A percentile compares a stretch with the other conserved stretches of the same genome.
These are phyloP conservation scores for Chlorella vulgaris DNA, from an alignment of 139 green algal species.

Conservation along the genomic window DNA sequence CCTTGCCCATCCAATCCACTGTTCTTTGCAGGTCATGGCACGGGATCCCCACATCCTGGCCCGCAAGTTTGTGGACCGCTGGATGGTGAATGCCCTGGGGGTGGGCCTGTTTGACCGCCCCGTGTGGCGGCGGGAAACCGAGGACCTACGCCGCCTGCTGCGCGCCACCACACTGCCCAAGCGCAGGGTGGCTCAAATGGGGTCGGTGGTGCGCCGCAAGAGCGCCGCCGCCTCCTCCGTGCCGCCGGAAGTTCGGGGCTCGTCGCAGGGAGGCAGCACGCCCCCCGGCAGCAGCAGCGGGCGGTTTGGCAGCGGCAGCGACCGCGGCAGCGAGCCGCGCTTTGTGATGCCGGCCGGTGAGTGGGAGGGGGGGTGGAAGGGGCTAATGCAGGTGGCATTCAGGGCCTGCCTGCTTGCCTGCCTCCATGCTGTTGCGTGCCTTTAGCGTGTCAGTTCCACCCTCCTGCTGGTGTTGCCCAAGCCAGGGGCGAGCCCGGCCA, in stretches of 20 bases:
- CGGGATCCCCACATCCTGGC: slow-evolving; percentile 39
- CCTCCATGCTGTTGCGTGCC: no score
- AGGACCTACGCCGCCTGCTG: slow-evolving; percentile 24
- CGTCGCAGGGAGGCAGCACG: no score
- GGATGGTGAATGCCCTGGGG: slow-evolving; percentile 42
- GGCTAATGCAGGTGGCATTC: neutral
- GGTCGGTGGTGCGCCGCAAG: slow-evolving; percentile 26
- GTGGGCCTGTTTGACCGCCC: slow-evolving; percentile 37
- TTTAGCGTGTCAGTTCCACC: no score
- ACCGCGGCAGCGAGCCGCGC: neutral
- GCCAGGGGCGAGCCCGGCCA: no score
- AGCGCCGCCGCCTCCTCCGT: no score
- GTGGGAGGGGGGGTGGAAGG: neutral
- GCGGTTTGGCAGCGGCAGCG: neutral
- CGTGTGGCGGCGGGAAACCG: slow-evolving; percentile 41
- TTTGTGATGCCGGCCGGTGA: neutral
- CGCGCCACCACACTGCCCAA: slow-evolving; percentile 14
- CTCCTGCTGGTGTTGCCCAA: no score
- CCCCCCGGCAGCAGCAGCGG: no score
- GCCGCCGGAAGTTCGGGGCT: no score
- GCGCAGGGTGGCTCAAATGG: neutral
- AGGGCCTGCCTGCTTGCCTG: no score
- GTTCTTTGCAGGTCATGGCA: slow-evolving; percentile 18
- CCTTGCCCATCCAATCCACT: neutral
- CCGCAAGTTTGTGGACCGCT: slow-evolving; percentile 48